Base-by-base conservation (phyloP, 2,329 filamentous ascomycete species). In the Sporothrix sp. region DNA sequence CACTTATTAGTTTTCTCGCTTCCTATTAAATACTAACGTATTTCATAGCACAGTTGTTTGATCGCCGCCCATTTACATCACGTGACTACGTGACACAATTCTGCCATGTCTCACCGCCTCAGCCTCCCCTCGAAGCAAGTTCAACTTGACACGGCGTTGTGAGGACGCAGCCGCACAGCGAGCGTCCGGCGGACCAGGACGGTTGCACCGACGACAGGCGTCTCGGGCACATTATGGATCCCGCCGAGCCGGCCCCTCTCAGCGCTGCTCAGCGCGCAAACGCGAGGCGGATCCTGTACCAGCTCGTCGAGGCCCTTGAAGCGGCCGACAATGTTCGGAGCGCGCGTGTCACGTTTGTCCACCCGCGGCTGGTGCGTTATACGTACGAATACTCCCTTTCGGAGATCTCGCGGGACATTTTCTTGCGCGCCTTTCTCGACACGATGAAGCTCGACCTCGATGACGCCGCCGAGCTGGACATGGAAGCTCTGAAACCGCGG, bases 301-400 rank as follows among this genome's bases (percentile, higher is more conserved):
- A 47, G 33, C 57, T 60, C 36, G 48, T 56, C 32, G 45, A 57
- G 23, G 35, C 55, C 36, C 55, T 59, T 36, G 51, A 56, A 39
- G 49, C 52, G 50, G 25, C 51, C 20, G 42, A 50, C 23, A 11
- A 18, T 47, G 50, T 23, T 7, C 25, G 21, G 9, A 18, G 39
- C 23, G 9, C 20, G 6, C 16, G 21, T 20, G 8, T 11, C 2
- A 11, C 20, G 3, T 62, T 59, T 44, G 56, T 52, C 10, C 58
- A 55, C 32, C 42, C 60, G n/a, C 50, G 27, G 43, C 59, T 62
- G 45, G 32, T 62, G 36, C 60, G 59, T 21, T 54, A 42, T 30
- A 61, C 57, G n/a, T 58, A 61, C 54, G 58, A 61, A 36, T 57
- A 60, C 57, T 56, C 58, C n/a, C 55, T 57, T 16, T 61, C 59